phyloP scores from a whole-genome alignment of 75 land plant species.

The Cupressus sempervirens region DNA sequence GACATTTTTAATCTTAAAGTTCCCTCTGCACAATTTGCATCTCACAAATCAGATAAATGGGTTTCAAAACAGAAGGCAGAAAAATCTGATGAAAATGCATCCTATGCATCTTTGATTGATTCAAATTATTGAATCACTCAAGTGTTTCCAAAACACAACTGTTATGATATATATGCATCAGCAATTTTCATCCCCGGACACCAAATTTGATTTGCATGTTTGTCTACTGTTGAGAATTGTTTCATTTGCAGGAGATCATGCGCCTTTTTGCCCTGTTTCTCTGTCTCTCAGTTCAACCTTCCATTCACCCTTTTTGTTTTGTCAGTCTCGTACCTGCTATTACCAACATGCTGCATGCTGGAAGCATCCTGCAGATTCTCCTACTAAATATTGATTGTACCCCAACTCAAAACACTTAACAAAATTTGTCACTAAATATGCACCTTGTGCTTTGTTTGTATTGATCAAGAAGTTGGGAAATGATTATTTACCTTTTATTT shows the following conservation, averaged over 20 bases:
- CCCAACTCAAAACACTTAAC: not conserved
- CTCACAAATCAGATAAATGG: conserved; percentile 4
- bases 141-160: not conserved
- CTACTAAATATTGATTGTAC: not conserved
- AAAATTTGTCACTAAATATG: not conserved
- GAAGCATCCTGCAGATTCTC: not conserved
- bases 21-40: not conserved
- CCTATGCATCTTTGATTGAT: conserved; percentile 77
- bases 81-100: conserved; percentile 60
- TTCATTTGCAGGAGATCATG: not conserved
- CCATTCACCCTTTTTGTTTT: not conserved
- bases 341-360: not conserved
- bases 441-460: not conserved
- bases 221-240: not conserved
- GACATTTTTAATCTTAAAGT: conserved; percentile 44
- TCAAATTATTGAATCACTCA: conserved; percentile 13
- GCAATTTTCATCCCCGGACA: not conserved
- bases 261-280: not conserved
- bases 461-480: not conserved
- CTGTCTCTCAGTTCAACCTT: not conserved
- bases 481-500: not conserved
- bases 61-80: conserved; percentile 13
- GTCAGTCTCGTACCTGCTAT: not conserved
- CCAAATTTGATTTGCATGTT: not conserved
- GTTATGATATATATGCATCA: not conserved